phyloP scores from a whole-genome alignment of 2,329 filamentous ascomycete genomes.

The Colletotrichum lindemuthianum region DNA sequence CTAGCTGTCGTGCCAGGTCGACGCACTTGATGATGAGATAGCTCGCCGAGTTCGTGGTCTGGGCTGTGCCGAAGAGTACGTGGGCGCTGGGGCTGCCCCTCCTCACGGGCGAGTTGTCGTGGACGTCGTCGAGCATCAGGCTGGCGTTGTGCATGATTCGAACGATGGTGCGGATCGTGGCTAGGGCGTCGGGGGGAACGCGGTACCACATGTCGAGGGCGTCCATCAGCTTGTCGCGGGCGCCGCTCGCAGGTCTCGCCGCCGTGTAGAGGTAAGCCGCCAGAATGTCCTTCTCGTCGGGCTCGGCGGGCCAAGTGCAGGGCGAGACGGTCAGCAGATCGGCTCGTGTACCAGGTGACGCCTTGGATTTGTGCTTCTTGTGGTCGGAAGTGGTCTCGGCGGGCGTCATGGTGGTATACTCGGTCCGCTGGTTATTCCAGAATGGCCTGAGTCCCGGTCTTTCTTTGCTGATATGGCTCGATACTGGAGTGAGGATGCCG shows the following conservation, averaged over 20 bases:
- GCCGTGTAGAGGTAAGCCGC: conserved; percentile 21
- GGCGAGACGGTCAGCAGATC: conserved; percentile 19
- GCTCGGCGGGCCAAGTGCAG: conserved; percentile 18
- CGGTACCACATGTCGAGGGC: conserved; percentile 19
- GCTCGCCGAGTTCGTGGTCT: conserved; percentile 49
- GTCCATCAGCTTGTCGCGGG: conserved; percentile 20
- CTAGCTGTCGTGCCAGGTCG: conserved; percentile 35
- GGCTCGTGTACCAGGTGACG: conserved; percentile 1
- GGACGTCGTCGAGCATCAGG: conserved; percentile 48
- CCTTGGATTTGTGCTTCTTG: conserved; percentile 8
- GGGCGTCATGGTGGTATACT: conserved; percentile 21
- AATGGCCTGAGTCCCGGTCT: not conserved
- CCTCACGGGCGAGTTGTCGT: conserved; percentile 47
- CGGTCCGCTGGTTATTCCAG: conserved; percentile 14
- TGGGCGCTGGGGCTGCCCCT: conserved; percentile 48
- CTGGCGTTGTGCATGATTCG: conserved; percentile 20
- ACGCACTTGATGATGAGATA: conserved; percentile 40
- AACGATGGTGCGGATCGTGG: conserved; percentile 9
- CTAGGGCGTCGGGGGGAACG: conserved; percentile 1
- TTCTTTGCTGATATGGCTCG: conserved; percentile 5
- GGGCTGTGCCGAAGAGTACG: conserved; percentile 46
- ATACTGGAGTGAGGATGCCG: conserved; percentile 6
- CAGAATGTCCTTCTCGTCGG: conserved; percentile 23
- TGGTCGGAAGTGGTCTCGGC: conserved; percentile 3
- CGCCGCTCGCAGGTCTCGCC: conserved; percentile 13